These are phyloP conservation scores for Marchantia polymorpha DNA, from an alignment of 225 moss, liverwort and hornwort species.

Conservation along the genomic window DNA sequence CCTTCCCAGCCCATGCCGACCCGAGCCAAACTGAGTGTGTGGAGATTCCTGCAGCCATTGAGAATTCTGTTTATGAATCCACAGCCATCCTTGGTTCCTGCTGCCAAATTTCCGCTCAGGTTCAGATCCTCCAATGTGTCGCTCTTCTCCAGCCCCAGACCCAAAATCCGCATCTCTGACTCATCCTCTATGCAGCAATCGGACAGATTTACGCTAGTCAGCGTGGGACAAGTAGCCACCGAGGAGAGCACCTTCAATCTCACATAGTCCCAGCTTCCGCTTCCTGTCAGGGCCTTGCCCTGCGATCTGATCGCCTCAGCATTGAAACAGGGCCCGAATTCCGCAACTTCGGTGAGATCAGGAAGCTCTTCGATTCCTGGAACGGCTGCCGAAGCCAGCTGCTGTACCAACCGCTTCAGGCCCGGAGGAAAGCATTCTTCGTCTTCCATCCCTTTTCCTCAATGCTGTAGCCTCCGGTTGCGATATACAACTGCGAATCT, in stretches of 20 bases:
- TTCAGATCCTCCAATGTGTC: slow-evolving; percentile 11
- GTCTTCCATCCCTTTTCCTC: not conserved
- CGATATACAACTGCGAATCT: not conserved
- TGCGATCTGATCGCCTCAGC: slow-evolving; percentile 15
- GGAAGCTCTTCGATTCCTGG: slow-evolving; percentile 19
- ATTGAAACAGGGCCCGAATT: slow-evolving; percentile 29
- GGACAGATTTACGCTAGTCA: slow-evolving; percentile 20
- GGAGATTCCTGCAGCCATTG: slow-evolving; percentile 19
- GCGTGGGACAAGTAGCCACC: slow-evolving; percentile 28
- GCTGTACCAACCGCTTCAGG: slow-evolving; percentile 17
- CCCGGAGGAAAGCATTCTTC: slow-evolving; percentile 22
- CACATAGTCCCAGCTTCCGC: slow-evolving; percentile 10
- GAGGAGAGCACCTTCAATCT: slow-evolving; percentile 25
- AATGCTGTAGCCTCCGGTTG: not conserved
- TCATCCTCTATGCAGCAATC: slow-evolving; percentile 21
- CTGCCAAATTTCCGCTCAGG: slow-evolving; percentile 21
- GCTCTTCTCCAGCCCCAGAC: slow-evolving; percentile 22
- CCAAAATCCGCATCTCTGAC: slow-evolving; percentile 22
- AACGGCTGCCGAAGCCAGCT: slow-evolving; percentile 6
- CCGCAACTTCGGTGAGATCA: slow-evolving; percentile 3
- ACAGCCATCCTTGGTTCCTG: slow-evolving; percentile 27
- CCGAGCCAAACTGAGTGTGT: slow-evolving; percentile 6
- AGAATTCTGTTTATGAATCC: slow-evolving; percentile 19
- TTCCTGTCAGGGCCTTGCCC: not conserved
- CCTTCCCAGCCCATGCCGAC: slow-evolving; percentile 26